These are phyloP conservation scores for Phytophthora europaea DNA, from an alignment of 352 stramenopile genomes.

Conservation along the genomic window DNA sequence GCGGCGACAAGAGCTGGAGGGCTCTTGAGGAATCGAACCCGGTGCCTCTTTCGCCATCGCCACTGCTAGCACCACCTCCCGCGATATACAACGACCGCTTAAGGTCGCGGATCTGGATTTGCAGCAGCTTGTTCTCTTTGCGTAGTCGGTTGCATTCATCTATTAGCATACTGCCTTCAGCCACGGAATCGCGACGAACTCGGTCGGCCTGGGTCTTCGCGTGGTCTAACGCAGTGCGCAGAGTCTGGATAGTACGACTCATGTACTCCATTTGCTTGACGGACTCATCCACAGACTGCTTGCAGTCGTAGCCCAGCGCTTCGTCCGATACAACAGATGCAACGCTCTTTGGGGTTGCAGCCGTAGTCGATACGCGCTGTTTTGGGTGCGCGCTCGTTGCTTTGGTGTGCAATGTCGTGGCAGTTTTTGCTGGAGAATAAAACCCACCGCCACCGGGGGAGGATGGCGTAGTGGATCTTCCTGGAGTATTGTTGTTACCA, in stretches of 20 bases:
- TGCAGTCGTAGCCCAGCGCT: constrained; percentile 76
- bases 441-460: constrained; percentile 35
- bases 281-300: constrained; percentile 79
- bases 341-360: not conserved
- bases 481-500: not conserved
- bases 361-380: constrained; percentile 5
- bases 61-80: not conserved
- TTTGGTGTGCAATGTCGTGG: constrained; percentile 4
- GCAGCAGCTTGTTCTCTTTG: constrained; percentile 79
- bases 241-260: constrained; percentile 77
- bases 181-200: constrained; percentile 76
- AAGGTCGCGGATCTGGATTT: constrained; percentile 73
- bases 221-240: constrained; percentile 71
- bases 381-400: constrained; percentile 15
- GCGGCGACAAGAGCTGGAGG: constrained; percentile 10
- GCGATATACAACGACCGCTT: constrained; percentile 41
- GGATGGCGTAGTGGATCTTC: constrained; percentile 8
- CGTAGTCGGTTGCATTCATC: constrained; percentile 84
- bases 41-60: constrained; percentile 6
- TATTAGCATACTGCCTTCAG: constrained; percentile 81
- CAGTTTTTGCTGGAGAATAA: constrained; percentile 31
- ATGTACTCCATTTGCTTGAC: constrained; percentile 87
- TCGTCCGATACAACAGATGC: constrained; percentile 45
- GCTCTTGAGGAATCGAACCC: constrained; percentile 13
- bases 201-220: constrained; percentile 76